Base-by-base conservation (phyloP, 2,329 filamentous ascomycete genomes). In the Penicillium janthinellum region DNA sequence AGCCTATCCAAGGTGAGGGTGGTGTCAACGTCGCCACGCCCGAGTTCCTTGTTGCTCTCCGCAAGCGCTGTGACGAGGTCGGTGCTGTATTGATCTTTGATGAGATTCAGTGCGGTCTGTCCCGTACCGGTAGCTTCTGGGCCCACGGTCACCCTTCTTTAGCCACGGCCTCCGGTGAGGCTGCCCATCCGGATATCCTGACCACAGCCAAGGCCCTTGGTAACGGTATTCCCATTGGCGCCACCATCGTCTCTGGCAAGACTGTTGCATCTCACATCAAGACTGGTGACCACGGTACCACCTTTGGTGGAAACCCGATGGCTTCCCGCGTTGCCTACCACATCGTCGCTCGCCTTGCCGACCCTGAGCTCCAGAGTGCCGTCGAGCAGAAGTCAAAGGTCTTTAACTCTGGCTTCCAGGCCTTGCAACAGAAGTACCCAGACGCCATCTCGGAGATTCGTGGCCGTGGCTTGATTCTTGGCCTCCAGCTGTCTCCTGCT, bases 1-100 rank as follows among this genome's bases (percentile, higher is more conserved):
- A 99, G 82, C 95, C 95, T 8, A 96, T 99, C 62, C 95, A 99
- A 79, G 95, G 95, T 59, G 95, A 99, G 79, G 95, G 95, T 15
- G 95, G 95, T 66, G 90, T 99, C 54, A 90, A 94, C 68, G 87
- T 90, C 11, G 95, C 91, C 3, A 89, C 85, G 0, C 86, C 90
- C 3, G 91, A 92, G 65, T 99, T 98, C 77, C 83, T 99, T 25
- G 76, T 87, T 25, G 90, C 92, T 0, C 84, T 99, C n/a, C 91
- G 92, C 59, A 85, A 85, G 72, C 86, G 93, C 60, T 97, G 93
- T 77, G 89, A 88, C 57, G 89, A 92, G 68, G 92, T 97, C 35
- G 92, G 91, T 54, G 93, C 94, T 1, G 86, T 98, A 3, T 81
- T 99, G 58, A 90, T 97, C 72, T 94, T 95, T 76, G 95, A 99